These are phyloP conservation scores for Fusarium papillatum DNA, from an alignment of 2,329 filamentous ascomycete species.

Conservation along the genomic window DNA sequence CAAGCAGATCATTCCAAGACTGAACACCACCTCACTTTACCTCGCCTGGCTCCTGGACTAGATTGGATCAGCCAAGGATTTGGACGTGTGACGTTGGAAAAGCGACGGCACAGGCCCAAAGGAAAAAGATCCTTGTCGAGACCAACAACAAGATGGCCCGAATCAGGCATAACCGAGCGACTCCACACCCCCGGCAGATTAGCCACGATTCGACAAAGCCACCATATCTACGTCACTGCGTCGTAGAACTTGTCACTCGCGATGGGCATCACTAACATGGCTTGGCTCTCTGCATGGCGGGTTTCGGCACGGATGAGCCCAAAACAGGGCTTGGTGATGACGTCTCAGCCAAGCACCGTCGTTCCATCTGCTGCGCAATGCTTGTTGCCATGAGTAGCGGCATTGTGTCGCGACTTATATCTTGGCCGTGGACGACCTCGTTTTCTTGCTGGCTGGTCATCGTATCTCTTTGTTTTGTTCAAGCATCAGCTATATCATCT, in stretches of 20 bases:
- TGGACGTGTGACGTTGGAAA: constrained; percentile 34
- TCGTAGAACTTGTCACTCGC: constrained; percentile 28
- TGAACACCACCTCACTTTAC: not conserved
- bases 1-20: constrained; percentile 23
- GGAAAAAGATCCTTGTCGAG: not conserved
- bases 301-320: constrained; percentile 24
- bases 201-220: constrained; percentile 44
- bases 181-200: constrained; percentile 32
- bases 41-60: constrained; percentile 7
- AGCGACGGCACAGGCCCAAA: not conserved
- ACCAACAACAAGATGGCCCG: constrained; percentile 22
- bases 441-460: constrained; percentile 4
- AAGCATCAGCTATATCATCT: constrained; percentile 2
- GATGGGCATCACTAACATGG: constrained; percentile 28
- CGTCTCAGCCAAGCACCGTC: constrained; percentile 36
- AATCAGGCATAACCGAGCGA: constrained; percentile 39
- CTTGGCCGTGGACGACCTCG: constrained; percentile 10
- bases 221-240: constrained; percentile 41
- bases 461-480: constrained; percentile 12
- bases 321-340: constrained; percentile 40
- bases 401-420: constrained; percentile 24
- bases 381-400: constrained; percentile 20
- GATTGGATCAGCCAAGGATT: constrained; percentile 32
- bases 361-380: constrained; percentile 30
- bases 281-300: constrained; percentile 32